These are phyloP conservation scores for Isatis lusitanica DNA, from an alignment of 441 rosid species.

Conservation along the genomic window DNA sequence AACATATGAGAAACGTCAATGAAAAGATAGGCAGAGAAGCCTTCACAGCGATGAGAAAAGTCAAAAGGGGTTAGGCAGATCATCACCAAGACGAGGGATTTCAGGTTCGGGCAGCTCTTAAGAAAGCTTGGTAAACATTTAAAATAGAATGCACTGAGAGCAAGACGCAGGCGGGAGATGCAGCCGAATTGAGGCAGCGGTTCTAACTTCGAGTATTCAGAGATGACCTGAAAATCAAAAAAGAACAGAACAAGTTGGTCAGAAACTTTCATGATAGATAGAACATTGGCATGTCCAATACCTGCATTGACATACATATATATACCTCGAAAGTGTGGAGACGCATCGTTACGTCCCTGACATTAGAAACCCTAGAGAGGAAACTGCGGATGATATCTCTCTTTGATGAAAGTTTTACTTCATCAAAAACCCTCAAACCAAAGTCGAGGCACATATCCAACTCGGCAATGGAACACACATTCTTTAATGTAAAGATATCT, in stretches of 20 bases:
- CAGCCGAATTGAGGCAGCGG: not conserved
- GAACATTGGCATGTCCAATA: too few species aligned
- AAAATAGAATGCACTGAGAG: not conserved
- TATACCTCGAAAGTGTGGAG: not conserved
- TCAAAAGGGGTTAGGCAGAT: not conserved
- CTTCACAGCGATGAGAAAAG: not conserved
- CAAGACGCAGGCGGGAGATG: not conserved
- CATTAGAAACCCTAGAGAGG: not conserved
- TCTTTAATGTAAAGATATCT: not conserved
- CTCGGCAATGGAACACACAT: not conserved
- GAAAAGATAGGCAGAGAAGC: not conserved
- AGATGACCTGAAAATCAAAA: not conserved
- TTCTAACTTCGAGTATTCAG: not conserved
- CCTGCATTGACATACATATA: too few species aligned
- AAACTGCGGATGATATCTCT: not conserved
- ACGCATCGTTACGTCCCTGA: not conserved
- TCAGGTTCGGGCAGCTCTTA: not conserved
- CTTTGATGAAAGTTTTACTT: not conserved
- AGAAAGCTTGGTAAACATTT: not conserved
- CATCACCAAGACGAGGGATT: not conserved
- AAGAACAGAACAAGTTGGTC: not conserved
- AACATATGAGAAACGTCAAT: not conserved
- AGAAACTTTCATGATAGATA: not conserved
- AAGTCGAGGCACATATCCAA: not conserved
- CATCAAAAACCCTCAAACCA: not conserved